A percentile compares a stretch with the other conserved stretches of the same genome.
These are phyloP conservation scores for Heliamphora pulchella DNA, from an alignment of 179 eudicot genomes.

Conservation along the genomic window DNA sequence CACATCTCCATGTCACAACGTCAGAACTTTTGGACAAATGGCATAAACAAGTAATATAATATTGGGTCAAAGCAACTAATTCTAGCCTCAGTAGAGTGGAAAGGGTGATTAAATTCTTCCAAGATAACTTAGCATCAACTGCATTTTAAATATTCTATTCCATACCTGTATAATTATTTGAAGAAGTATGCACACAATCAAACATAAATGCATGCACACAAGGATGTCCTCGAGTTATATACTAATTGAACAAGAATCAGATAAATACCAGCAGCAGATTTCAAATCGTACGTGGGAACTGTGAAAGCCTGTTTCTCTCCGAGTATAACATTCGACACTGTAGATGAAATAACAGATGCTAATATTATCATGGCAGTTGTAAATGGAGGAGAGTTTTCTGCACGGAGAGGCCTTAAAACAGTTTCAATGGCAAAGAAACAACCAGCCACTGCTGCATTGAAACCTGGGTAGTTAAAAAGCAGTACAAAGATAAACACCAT, in stretches of 20 bases:
- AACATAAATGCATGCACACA: neutral
- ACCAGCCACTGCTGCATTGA: slow-evolving; percentile 96
- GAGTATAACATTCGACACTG: slow-evolving; percentile 87
- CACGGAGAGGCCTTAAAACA: slow-evolving; percentile 85
- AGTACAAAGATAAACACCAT: neutral
- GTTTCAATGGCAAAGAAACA: slow-evolving; percentile 98
- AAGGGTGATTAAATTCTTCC: neutral
- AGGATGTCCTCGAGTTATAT: slow-evolving; percentile 3
- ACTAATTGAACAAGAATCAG: slow-evolving; percentile 25
- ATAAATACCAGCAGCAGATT: slow-evolving; percentile 93
- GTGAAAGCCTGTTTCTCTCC: slow-evolving; percentile 95
- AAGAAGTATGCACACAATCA: slow-evolving; percentile 13
- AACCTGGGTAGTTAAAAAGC: slow-evolving; percentile 43
- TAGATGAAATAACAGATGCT: slow-evolving; percentile 94
- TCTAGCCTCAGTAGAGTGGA: neutral
- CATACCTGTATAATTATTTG: neutral
- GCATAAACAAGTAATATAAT: neutral
- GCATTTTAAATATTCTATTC: neutral
- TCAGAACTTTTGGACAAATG: neutral
- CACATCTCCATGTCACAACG: neutral
- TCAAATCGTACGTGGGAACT: slow-evolving; percentile 91
- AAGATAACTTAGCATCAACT: neutral
- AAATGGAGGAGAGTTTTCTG: slow-evolving; percentile 98
- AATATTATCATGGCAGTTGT: slow-evolving; percentile 96
- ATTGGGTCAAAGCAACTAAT: neutral